Evolutionary conservation across 2,329 filamentous ascomycete genomes (phyloP), one percentile per base, ranked within the genome.

Genomic region (Thelonectria rubi): DNA sequence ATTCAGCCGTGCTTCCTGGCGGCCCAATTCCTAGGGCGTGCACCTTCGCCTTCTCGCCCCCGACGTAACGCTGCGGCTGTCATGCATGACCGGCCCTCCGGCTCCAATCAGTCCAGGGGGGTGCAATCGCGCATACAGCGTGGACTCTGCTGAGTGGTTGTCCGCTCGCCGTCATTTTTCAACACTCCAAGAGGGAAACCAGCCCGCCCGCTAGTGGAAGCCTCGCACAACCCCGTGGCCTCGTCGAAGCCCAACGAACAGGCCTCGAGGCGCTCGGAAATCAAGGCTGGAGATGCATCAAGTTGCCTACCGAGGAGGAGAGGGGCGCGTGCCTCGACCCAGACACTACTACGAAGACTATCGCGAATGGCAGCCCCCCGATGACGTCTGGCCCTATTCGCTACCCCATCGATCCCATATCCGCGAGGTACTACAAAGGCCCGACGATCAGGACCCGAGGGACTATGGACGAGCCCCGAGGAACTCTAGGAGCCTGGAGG

Each of bases 381-480:
- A 68, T 68, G 66, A 72, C 65, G 71, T 72, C 62, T 64, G 60
- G 56, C 66, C 67, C 65, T 70, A 70, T 63, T 69, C 71, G 64
- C 65, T 65, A 64, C 70, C 74, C 68, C 71, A 69, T 69, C 64
- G 65, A 60, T 66, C 69, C 52, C 69, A 63, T 56, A 52, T 71
- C 63, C 56, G 66, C 51, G 65, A 69, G 67, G 59, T 76, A 75
- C 73, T 76, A 75, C 73, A 76, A 72, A 76, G 73, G 58, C 68
- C 69, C 65, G 69, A 67, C 66, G 69, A 74, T 66, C 69, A 69
- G 65, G 69, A 73, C 49, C 65, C 67, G 58, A 69, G 65, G 61
- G 69, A 65, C 63, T 64, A 68, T 56, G 62, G 61, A 55, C 65
- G 58, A 58, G 66, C 42, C 48, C 63, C 53, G 45, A 65, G 58